Conservation (phyloP, 2,329 filamentous ascomycete genomes). For the Aspergillus caelatus region DNA sequence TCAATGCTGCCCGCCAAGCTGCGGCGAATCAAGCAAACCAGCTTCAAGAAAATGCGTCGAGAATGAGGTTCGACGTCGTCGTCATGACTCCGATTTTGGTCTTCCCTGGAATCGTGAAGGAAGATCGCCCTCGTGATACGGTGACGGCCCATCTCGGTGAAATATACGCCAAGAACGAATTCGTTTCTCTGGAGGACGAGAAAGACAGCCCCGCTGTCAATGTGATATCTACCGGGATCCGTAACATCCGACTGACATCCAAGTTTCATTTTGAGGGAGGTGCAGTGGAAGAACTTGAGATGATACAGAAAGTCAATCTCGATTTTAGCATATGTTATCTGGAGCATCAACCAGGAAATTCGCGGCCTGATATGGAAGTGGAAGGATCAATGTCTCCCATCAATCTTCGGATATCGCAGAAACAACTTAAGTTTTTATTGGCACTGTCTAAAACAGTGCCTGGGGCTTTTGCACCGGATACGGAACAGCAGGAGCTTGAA, state of each 20-base stretch:
- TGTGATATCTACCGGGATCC: constrained; percentile 85
- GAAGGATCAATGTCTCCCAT: constrained; percentile 91
- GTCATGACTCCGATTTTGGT: constrained; percentile 95
- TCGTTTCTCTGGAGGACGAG: constrained; percentile 79
- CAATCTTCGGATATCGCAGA: constrained; percentile 85
- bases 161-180: constrained; percentile 95
- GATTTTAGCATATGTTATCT: constrained; percentile 90
- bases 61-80: constrained; percentile 90
- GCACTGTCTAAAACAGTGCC: constrained; percentile 88
- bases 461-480: constrained; percentile 77
- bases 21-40: constrained; percentile 92
- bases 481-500: constrained; percentile 71
- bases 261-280: constrained; percentile 78
- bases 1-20: constrained; percentile 93
- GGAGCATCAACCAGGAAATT: constrained; percentile 75
- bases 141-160: constrained; percentile 94
- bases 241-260: constrained; percentile 88
- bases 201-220: constrained; percentile 76
- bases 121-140: constrained; percentile 73
- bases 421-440: constrained; percentile 85
- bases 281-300: constrained; percentile 80
- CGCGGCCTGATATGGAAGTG: constrained; percentile 88
- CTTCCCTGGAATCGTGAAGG: constrained; percentile 78
- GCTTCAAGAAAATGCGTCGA: constrained; percentile 84
- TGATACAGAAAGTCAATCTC: constrained; percentile 96